Evolutionary conservation across 2,329 filamentous ascomycete species (phyloP), one percentile per base, ranked within the genome.

Genomic region (Fusarium subglutinans): DNA sequence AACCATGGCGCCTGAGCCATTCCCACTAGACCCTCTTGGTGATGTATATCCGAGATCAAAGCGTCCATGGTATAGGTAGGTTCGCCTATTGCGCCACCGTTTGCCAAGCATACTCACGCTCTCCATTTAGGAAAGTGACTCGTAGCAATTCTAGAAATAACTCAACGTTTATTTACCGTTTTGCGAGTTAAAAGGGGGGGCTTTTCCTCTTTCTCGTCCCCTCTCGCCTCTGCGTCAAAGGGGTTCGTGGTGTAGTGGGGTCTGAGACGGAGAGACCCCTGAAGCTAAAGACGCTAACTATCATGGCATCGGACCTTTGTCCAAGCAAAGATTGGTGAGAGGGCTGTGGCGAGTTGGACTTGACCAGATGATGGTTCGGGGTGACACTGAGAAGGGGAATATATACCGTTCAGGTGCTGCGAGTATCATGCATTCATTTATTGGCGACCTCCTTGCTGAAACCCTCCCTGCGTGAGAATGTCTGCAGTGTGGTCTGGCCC

Each of bases 301-400:
- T 30, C 33, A 33, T 63, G 47, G 58, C 40, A 40, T 24, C 63
- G 63, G 63, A 54, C 26, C 20, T 64, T 48, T 66, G 15, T 28
- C 63, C 59, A 48, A 43, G 41, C 48, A 51, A 45, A 63, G 62
- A 63, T 50, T 65, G 57, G 41, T 56, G 6, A n/a, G 35, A 41
- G 15, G 41, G 22, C 41, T 35, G 28, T 33, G 35, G 59, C 40
- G 63, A 55, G 40, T 40, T 30, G 40, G 30, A 30, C 13, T 37
- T 37, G 20, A 35, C 18, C n/a, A 43, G n/a, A 44, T 38, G n/a
- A 11, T 37, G 58, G 24, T 18, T 64, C 62, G 62, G 62, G 30
- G 30, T 44, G 37, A 41, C 51, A 55, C 43, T 45, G 55, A 24
- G 57, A 63, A 51, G 57, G 51, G 62, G 38, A 63, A 38, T 7